Percentiles rank a stretch among this genome's conserved stretches.
These are phyloP conservation scores for Periconia digitata DNA, from an alignment of 2,329 filamentous ascomycete species.

Conservation along the genomic window DNA sequence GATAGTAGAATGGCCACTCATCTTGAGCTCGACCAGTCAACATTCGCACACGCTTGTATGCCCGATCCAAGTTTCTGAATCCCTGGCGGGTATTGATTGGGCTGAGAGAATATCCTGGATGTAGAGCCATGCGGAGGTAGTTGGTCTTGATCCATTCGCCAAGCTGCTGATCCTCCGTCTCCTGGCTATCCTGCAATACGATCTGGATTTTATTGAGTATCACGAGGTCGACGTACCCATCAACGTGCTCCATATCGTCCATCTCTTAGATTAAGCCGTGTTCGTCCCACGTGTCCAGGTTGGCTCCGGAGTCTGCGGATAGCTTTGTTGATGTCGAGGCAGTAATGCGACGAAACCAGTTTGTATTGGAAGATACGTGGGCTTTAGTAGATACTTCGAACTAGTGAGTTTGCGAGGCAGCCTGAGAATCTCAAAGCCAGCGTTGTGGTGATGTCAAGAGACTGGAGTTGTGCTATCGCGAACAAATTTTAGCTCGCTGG, in stretches of 20 bases:
- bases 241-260: slow-evolving; percentile 16
- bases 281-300: too few relatives aligned
- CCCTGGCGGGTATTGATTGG: slow-evolving; percentile 22
- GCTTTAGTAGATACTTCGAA: too few relatives aligned
- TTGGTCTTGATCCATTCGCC: slow-evolving; percentile 25
- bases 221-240: slow-evolving; percentile 26
- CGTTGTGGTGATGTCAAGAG: too few relatives aligned
- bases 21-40: slow-evolving; percentile 34
- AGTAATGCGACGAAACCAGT: too few relatives aligned
- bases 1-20: slow-evolving; percentile 24
- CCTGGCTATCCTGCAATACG: slow-evolving; percentile 21
- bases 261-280: too few relatives aligned
- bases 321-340: too few relatives aligned
- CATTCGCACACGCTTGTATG: slow-evolving; percentile 29
- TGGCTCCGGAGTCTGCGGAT: too few relatives aligned
- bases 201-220: slow-evolving; percentile 23
- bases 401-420: too few relatives aligned
- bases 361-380: too few relatives aligned
- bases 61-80: slow-evolving; percentile 26
- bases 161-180: slow-evolving; percentile 20
- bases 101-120: slow-evolving; percentile 4
- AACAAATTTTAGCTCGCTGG: too few relatives aligned
- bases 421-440: too few relatives aligned
- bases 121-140: slow-evolving; percentile 19
- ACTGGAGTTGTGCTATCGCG: too few relatives aligned